Conservation (phyloP, 169 alveolate genomes). For the Eimeria sp. region DNA sequence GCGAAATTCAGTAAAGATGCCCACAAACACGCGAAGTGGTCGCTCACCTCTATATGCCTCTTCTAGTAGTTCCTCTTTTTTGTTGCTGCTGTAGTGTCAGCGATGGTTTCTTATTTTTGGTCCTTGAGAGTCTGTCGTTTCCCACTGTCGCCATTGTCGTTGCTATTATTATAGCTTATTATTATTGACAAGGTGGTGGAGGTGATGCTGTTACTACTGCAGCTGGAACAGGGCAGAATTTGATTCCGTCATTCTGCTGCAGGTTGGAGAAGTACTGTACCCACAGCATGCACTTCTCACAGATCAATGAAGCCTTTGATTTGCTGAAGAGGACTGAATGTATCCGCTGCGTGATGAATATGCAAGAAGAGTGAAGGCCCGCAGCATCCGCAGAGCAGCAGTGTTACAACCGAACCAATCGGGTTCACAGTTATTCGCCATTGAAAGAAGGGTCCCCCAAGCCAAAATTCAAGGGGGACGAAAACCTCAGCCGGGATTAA, state of each 20-base stretch:
- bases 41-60: background rate
- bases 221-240: background rate
- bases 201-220: background rate
- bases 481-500: background rate
- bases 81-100: background rate
- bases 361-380: slow-evolving; percentile 1
- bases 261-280: slow-evolving; percentile 78
- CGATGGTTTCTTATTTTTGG: background rate
- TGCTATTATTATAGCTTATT: too few species aligned
- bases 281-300: slow-evolving; percentile 74
- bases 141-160: too few species aligned
- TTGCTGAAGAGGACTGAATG: slow-evolving; percentile 54
- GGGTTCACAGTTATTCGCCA: background rate
- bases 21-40: background rate
- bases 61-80: background rate
- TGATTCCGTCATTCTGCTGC: background rate
- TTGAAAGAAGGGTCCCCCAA: background rate
- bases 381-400: background rate
- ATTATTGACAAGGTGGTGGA: background rate
- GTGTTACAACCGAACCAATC: background rate
- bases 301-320: slow-evolving; percentile 76
- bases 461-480: background rate
- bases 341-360: slow-evolving; percentile 70
- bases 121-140: background rate
- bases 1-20: slow-evolving; percentile 58